These are phyloP conservation scores for Phaeodactylum tricornutum DNA, from an alignment of 108 stramenopile genomes.

Conservation along the genomic window DNA sequence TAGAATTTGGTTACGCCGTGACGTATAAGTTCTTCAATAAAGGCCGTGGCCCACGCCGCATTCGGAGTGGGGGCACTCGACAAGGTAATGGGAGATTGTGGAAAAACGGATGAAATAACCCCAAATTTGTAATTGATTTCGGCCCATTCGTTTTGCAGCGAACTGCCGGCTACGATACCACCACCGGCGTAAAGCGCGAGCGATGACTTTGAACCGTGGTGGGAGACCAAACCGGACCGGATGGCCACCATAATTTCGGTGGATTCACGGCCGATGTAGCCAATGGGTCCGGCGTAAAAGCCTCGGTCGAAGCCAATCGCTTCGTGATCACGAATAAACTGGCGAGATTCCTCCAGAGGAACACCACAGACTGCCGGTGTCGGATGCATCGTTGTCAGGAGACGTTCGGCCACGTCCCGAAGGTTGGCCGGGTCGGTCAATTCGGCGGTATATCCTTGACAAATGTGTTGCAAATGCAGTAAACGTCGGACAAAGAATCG, in stretches of 20 bases:
- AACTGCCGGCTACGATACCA: slow-evolving; percentile 78
- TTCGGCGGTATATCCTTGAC: slow-evolving; percentile 48
- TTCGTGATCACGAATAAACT: slow-evolving; percentile 62
- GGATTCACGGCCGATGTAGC: slow-evolving; percentile 50
- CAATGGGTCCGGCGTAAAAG: slow-evolving; percentile 79
- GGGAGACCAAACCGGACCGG: slow-evolving; percentile 38
- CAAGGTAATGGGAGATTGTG: slow-evolving; percentile 68
- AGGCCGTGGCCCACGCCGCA: slow-evolving; percentile 79
- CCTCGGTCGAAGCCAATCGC: slow-evolving; percentile 59
- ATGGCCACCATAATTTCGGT: slow-evolving; percentile 74
- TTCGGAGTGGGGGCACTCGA: slow-evolving; percentile 59
- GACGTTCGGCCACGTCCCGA: slow-evolving; percentile 27
- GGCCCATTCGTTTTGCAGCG: slow-evolving; percentile 74
- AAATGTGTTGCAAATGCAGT: slow-evolving; percentile 74
- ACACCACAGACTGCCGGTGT: slow-evolving; percentile 80
- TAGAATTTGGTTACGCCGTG: slow-evolving; percentile 77
- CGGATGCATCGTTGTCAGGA: slow-evolving; percentile 61
- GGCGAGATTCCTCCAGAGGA: slow-evolving; percentile 29
- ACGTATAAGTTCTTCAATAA: slow-evolving; percentile 84
- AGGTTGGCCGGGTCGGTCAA: slow-evolving; percentile 27
- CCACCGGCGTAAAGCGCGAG: slow-evolving; percentile 68
- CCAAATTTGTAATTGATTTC: slow-evolving; percentile 71
- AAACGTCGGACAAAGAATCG: slow-evolving; percentile 65
- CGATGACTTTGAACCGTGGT: slow-evolving; percentile 1
- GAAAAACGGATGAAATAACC: slow-evolving; percentile 66